These are phyloP conservation scores for Drechslerella stenobrocha DNA, from an alignment of 2,329 filamentous ascomycete genomes.

Conservation along the genomic window DNA sequence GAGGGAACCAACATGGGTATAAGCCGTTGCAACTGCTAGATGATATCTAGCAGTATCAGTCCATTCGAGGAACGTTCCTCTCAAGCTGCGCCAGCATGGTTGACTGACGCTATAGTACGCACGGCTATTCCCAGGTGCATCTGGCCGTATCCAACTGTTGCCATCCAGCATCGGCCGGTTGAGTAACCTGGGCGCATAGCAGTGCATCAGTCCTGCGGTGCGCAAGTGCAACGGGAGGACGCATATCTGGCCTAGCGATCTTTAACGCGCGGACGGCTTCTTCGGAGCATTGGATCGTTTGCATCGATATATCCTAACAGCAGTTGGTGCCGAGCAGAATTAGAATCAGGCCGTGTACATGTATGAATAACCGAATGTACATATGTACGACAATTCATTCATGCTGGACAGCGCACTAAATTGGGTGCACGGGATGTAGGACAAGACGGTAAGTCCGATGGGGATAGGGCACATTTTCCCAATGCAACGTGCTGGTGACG, in stretches of 20 bases:
- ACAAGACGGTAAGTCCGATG: neutral
- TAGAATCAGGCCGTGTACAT: slow-evolving; percentile 4
- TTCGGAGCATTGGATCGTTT: neutral
- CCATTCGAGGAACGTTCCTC: too few relatives aligned
- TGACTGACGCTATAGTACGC: too few relatives aligned
- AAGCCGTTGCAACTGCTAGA: neutral
- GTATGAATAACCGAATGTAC: slow-evolving; percentile 4
- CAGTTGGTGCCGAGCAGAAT: neutral
- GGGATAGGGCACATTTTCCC: slow-evolving; percentile 2
- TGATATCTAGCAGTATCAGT: neutral
- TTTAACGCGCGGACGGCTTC: neutral
- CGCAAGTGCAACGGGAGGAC: neutral
- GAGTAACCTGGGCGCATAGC: neutral
- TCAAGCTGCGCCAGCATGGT: too few relatives aligned
- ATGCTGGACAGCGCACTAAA: neutral
- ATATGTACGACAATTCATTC: too few relatives aligned
- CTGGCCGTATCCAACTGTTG: neutral
- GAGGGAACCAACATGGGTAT: neutral
- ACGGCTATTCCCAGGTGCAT: slow-evolving; percentile 1
- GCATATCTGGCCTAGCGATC: too few relatives aligned
- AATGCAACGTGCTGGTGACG: neutral
- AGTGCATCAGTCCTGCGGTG: neutral
- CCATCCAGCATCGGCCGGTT: neutral
- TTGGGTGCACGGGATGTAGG: neutral
- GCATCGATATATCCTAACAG: neutral